Evolutionary conservation across 2,329 filamentous ascomycete genomes (phyloP), one percentile per base, ranked within the genome.

Genomic region (Thelonectria olida): DNA sequence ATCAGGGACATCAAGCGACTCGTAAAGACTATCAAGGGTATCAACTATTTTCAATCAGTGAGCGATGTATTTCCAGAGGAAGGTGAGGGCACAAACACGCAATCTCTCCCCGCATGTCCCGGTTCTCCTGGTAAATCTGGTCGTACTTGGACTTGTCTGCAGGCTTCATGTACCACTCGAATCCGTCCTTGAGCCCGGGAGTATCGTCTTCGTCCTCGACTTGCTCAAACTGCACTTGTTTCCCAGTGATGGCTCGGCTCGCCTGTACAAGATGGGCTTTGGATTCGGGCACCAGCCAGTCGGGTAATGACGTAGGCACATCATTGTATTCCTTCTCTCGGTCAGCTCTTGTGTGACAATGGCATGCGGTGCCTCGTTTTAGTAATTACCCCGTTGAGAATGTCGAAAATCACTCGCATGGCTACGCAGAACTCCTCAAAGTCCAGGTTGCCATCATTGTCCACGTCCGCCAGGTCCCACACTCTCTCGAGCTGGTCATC

Each of bases 391-490:
- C 96, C 96, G 74, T 99, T 99, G 71, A 99, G 89, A 67, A 98
- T 82, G 77, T 99, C 96, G 78, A 98, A 99, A 72, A 98, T 97
- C 73, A 99, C 83, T 74, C 96, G 88, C 96, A 99, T 99, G 38
- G 94, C 96, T 60, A 99, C 96, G 78, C 96, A 99, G 78, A 99
- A 99, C 84, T 99, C 96, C 81, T 99, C 96, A 82, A 99, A 99
- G 80, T 99, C 96, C 55, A 99, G 84, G 79, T 96, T 96, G 65
- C 96, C 96, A 81, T 99, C 96, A 71, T 94, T 94, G 79, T 99
- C 96, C 63, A 99, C 93, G 76, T 99, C 96, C 60, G 96, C 93
- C 65, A 99, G 85, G 74, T 99, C 96, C 96, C 96, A 99, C 65
- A 99, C 92, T 71, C 90, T 88, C 81, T 98, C 96, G n/a, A 99